Base-by-base conservation (phyloP, 1,139 yeast genomes). In the Blastobotrys capitulatus region DNA sequence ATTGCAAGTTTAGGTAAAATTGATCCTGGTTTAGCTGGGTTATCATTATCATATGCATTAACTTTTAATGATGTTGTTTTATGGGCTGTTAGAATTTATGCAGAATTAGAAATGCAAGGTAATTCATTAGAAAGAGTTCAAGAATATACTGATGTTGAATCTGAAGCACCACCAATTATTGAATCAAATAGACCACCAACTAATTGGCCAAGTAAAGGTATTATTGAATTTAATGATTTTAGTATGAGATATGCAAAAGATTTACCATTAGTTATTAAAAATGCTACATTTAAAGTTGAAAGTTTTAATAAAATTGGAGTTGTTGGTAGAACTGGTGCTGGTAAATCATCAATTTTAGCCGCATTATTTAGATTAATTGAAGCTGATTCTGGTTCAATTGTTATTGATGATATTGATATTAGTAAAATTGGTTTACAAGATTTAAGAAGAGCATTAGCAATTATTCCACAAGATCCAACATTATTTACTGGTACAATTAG, bases 291-390 rank as follows among this genome's bases (percentile, higher is more conserved):
- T 69, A 77, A 80, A 43, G 94, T 92, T 29, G 61, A 81, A 43
- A 80, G 95, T n/a, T 81, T 80, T 57, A 77, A 82, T 62, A 92
- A 92, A 66, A 80, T 92, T 58, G 98, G 97, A 62, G 84, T 92
- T 64, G 97, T 90, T 56, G 98, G 97, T 38, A 82, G 98, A 67
- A 92, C 98, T 0, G 98, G 98, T 67, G 98, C 98, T 34, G 98
- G 98, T 60, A 92, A 92, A 67, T 88, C 97, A 1, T 90, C 98
- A 1, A 89, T 92, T 55, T 90, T 92, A 56, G 87, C 97, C 6
- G 97, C 97, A 3, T 78, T 92, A 59, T 92, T 92, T 74, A 78
- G 98, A 63, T 85, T 92, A 67, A 74, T 90, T 61, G 97, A 92
- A 61, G 95, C 96, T 1, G 96, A 87, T 57, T 76, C 85, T 20